phyloP scores from a whole-genome alignment of 257 asterid genomes.

The Petunia axillaris region DNA sequence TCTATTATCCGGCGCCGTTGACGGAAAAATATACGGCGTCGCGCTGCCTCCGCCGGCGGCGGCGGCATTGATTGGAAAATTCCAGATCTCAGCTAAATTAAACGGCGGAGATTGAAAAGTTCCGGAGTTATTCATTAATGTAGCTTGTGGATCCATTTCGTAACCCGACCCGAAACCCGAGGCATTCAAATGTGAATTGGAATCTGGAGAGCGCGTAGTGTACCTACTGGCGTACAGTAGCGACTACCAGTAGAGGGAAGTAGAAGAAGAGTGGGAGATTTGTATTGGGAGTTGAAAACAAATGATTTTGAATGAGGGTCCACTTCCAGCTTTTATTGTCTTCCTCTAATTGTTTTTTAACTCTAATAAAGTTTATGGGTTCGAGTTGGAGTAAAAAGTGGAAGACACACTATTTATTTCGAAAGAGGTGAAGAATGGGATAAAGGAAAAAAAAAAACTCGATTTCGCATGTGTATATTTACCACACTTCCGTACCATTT shows the following conservation, averaged over 20 bases:
- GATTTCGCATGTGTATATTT: background rate
- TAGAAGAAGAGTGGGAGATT: slow-evolving; percentile 34
- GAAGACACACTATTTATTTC: background rate
- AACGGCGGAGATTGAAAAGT: background rate
- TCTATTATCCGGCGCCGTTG: background rate
- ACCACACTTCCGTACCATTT: background rate
- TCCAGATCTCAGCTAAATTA: slow-evolving; percentile 63
- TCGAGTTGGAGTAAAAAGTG: too few relatives aligned
- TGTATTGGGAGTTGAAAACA: slow-evolving; percentile 51
- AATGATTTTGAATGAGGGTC: slow-evolving; percentile 58
- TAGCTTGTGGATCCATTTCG: slow-evolving; percentile 56
- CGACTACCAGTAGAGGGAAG: slow-evolving; percentile 40
- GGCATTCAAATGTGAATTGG: slow-evolving; percentile 32
- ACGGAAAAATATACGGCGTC: slow-evolving; percentile 43
- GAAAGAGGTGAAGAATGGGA: background rate
- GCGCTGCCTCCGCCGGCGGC: slow-evolving; percentile 27
- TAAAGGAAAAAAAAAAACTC: too few relatives aligned
- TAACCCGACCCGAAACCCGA: slow-evolving; percentile 29
- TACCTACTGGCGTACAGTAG: slow-evolving; percentile 50
- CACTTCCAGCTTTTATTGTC: slow-evolving; percentile 45
- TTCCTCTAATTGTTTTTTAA: background rate
- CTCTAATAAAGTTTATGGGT: background rate
- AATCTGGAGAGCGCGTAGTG: slow-evolving; percentile 51
- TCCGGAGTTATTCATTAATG: slow-evolving; percentile 49
- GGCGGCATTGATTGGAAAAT: slow-evolving; percentile 44